Percentiles rank a stretch among this genome's conserved stretches.
phyloP scores from a whole-genome alignment of 148 eudicot species.

The Silene uniflora region DNA sequence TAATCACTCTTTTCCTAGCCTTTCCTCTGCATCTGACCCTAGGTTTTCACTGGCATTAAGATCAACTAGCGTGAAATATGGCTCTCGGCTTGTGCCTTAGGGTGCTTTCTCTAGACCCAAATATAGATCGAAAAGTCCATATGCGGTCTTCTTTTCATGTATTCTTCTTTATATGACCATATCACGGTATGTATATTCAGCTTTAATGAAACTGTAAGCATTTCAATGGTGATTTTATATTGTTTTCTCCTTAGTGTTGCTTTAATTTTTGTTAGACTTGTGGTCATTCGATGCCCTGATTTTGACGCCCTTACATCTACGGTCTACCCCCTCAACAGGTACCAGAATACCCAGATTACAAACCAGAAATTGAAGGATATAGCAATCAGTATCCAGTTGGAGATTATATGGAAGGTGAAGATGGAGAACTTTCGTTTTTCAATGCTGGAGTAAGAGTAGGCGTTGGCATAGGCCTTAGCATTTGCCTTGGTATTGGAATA shows the following conservation, averaged over 20 bases:
- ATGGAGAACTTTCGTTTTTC: conserved; percentile 71
- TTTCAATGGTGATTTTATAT: neutral
- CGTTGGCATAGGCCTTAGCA: conserved; percentile 66
- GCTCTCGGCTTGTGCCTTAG: neutral
- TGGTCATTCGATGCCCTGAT: neutral
- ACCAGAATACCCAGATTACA: conserved; percentile 33
- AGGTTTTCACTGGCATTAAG: neutral
- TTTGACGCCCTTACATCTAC: neutral
- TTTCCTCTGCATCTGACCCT: neutral
- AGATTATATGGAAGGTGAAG: conserved; percentile 58
- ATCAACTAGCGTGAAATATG: neutral
- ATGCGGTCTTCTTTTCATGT: neutral
- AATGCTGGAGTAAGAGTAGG: conserved; percentile 76
- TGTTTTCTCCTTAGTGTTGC: neutral
- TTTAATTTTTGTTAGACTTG: neutral
- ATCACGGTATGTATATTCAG: neutral
- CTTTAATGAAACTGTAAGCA: neutral
- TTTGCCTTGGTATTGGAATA: conserved; percentile 68
- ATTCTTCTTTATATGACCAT: neutral
- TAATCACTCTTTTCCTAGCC: neutral
- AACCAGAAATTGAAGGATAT: conserved; percentile 43
- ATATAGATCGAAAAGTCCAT: neutral
- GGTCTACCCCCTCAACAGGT: conserved; percentile 26
- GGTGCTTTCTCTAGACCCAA: neutral
- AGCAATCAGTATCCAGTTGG: conserved; percentile 24